These are phyloP conservation scores for Calonectria crousiana DNA, from an alignment of 2,329 filamentous ascomycete genomes.

Conservation along the genomic window DNA sequence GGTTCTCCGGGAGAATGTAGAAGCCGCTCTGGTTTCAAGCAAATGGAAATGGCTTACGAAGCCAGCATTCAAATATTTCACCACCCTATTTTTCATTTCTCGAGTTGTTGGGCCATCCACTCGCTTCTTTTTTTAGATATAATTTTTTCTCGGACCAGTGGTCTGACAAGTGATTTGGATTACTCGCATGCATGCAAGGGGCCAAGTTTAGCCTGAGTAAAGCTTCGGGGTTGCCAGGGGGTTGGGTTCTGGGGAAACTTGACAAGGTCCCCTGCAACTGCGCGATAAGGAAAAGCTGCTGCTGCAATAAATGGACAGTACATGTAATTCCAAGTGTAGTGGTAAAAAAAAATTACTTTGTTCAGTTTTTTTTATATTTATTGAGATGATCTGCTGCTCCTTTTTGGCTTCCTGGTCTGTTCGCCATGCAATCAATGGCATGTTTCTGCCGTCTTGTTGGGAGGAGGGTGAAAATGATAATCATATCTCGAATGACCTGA, in stretches of 20 bases:
- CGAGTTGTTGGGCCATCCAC: background rate
- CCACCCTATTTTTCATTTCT: background rate
- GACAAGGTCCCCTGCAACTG: background rate
- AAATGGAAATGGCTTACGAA: slow-evolving; percentile 1
- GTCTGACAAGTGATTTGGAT: background rate
- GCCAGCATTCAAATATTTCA: slow-evolving; percentile 4
- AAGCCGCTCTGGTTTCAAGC: slow-evolving; percentile 71
- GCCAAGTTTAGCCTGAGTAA: background rate
- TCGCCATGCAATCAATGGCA: background rate
- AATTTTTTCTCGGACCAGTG: slow-evolving; percentile 1
- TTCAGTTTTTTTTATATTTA: background rate
- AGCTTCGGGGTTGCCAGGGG: background rate
- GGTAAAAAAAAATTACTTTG: background rate
- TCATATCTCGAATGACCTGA: no score
- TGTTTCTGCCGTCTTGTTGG: background rate
- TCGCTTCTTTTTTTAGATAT: background rate
- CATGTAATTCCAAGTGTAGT: no score
- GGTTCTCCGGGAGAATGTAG: slow-evolving; percentile 19
- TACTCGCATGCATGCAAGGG: background rate
- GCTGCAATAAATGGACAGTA: no score
- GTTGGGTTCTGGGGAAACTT: background rate
- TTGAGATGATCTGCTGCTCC: background rate
- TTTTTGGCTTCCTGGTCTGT: background rate
- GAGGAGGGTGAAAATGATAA: background rate
- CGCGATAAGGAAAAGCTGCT: background rate